Base-by-base conservation (phyloP, 2,329 filamentous ascomycete species). In the Epichloe uncinata region DNA sequence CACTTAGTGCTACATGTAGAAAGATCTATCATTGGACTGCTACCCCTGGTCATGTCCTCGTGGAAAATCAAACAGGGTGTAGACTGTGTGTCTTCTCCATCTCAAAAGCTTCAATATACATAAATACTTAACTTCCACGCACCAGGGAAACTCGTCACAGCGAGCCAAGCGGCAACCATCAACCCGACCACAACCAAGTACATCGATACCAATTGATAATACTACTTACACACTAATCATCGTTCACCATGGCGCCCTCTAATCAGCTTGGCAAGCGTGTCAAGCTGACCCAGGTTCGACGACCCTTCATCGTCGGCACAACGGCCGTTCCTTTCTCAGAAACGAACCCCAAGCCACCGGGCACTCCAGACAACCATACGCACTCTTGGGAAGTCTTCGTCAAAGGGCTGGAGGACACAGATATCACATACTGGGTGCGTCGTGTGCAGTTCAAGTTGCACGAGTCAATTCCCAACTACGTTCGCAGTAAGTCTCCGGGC, bases 371-470 rank as follows among this genome's bases (percentile, higher is more conserved):
- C 54, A 90, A 95, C 67, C 93, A 98, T 73, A 97, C 91, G 34
- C 94, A 97, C 72, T 87, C 86, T 55, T 98, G 93, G 93, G 83
- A 85, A 61, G 87, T 97, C 55, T 97, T 94, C 66, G 87, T 98
- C 51, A 86, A 86, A 63, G 88, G 90, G 44, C 75, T 95, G 49
- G 88, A 95, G 60, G 87, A 87, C 65, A 86, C 87, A 53, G 87
- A 95, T 63, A 85, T 97, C 57, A 89, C 87, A 30, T 93, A 95
- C 67, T 98, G 93, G 89, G 77, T 97, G 57, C 87, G 91, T 52
- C 91, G 95, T 60, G 91, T 98, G 1, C 90, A 96, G 66, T 98
- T 98, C 72, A 97, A 97, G 68, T 80, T 98, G 15, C 91, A 96
- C 73, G 90, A 97, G 67, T 96, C 91, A 9, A 97, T 96, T 65